phyloP scores from a whole-genome alignment of 352 stramenopile genomes.

The Phytophthora fragariaefolia region DNA sequence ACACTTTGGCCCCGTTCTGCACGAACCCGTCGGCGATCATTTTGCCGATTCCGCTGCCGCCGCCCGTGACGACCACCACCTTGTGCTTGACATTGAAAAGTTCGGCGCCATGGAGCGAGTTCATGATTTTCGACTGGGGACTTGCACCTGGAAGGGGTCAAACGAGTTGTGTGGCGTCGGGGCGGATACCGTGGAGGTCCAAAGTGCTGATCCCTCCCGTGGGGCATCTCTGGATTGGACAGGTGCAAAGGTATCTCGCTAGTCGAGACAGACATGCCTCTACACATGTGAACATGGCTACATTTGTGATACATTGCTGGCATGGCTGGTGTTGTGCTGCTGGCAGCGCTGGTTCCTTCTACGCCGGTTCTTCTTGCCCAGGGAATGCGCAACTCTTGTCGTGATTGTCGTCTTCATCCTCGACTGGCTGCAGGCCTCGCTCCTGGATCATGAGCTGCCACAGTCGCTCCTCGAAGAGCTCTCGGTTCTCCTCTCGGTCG shows the following conservation, averaged over 20 bases:
- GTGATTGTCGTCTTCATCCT: neutral
- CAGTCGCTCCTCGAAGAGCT: conserved; percentile 38
- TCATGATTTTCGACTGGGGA: conserved; percentile 9
- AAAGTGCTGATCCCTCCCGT: conserved; percentile 7
- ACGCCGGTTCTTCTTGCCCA: too few relatives aligned
- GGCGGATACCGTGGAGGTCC: conserved; percentile 1
- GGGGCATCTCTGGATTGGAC: conserved; percentile 7
- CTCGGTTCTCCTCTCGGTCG: conserved; percentile 55
- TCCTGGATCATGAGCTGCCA: conserved; percentile 23
- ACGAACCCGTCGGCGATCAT: conserved; percentile 96
- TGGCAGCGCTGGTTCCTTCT: neutral
- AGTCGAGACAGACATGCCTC: neutral
- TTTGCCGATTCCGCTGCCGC: conserved; percentile 92
- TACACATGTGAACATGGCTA: neutral
- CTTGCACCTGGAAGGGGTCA: neutral
- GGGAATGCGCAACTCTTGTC: too few relatives aligned
- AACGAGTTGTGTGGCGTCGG: neutral
- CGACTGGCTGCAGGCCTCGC: conserved; percentile 17
- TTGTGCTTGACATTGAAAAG: conserved; percentile 75
- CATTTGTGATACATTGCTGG: conserved; percentile 1
- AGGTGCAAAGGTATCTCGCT: neutral
- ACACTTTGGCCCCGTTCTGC: conserved; percentile 91
- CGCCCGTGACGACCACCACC: conserved; percentile 93
- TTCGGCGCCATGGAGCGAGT: conserved; percentile 41
- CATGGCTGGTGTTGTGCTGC: neutral